These are phyloP conservation scores for Carex cristatella DNA, from an alignment of 176 grass and related monocot genomes.

Conservation along the genomic window DNA sequence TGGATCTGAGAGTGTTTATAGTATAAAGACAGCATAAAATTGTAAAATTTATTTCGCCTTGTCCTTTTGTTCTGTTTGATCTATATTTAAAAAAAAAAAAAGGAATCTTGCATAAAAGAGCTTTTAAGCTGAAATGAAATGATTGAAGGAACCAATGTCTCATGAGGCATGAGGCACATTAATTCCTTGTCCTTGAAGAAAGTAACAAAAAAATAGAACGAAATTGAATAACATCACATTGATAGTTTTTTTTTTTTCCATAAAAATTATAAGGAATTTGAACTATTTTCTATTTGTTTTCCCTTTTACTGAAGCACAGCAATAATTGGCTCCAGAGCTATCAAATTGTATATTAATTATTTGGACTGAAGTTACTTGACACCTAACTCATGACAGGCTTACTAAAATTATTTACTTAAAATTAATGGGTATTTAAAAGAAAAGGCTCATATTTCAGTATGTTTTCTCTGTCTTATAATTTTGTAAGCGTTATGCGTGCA, in stretches of 20 bases:
- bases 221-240: background rate
- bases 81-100: background rate
- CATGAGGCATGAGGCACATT: background rate
- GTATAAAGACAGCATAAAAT: constrained; percentile 26
- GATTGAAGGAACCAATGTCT: background rate
- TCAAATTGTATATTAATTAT: no score
- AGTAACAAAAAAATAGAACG: background rate
- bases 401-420: background rate
- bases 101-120: constrained; percentile 6
- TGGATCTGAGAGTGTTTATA: constrained; percentile 27
- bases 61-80: background rate
- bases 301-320: background rate
- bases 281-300: background rate
- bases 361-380: background rate
- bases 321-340: background rate
- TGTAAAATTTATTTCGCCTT: constrained; percentile 15
- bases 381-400: background rate
- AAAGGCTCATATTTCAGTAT: no score
- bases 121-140: background rate
- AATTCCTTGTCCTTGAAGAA: background rate
- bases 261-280: background rate
- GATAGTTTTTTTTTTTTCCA: no score
- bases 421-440: no score
- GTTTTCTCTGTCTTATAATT: no score
- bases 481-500: no score